Evolutionary conservation across 2,329 filamentous ascomycete genomes (phyloP), one percentile per base, ranked within the genome.

Genomic region (Dothideomycetidae sp.): DNA sequence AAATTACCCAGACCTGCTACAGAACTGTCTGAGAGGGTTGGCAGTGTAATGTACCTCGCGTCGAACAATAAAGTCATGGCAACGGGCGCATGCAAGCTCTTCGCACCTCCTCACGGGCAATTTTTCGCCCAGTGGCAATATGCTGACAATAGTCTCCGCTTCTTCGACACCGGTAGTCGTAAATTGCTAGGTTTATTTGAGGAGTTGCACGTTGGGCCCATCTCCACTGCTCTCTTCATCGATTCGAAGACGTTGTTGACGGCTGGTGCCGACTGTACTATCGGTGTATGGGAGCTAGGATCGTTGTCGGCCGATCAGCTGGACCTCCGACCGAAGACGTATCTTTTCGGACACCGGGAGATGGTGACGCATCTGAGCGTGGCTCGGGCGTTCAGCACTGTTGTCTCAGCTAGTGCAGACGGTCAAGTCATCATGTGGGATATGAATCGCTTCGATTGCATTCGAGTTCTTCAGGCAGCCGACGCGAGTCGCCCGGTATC

Each of bases 101-200:
- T 93, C 50, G 75, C 96, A 10, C 81, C 86, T 1, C 86, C 88
- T 0, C 63, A 66, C 34, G 93, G 84, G 52, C 86, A 96, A 58
- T 85, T 85, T 49, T 93, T 84, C 51, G 71, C 96, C 47, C 85
- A 94, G 60, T 96, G 88, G 88, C 88, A 88, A 1, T 96, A 92
- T 50, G 81, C 83, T 1, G 90, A 98, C 56, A 83, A 82, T 48
- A 92, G 83, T 47, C 72, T 98, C 17, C 79, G 90, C 3, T 96
- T 98, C 64, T 93, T 83, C 60, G 74, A 80, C 39, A 76, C 79
- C 33, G 84, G 93, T 47, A 82, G 74, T 41, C 78, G 82, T 52
- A 86, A 83, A 64, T 67, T 81, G 14, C 74, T 92, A 23, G 88
- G 88, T 0, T 69, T 94, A 12, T 93, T 88, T 52, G 90, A 98